Conservation (phyloP, 2,329 filamentous ascomycete species). For the Zymoseptoria pseudotritici region DNA sequence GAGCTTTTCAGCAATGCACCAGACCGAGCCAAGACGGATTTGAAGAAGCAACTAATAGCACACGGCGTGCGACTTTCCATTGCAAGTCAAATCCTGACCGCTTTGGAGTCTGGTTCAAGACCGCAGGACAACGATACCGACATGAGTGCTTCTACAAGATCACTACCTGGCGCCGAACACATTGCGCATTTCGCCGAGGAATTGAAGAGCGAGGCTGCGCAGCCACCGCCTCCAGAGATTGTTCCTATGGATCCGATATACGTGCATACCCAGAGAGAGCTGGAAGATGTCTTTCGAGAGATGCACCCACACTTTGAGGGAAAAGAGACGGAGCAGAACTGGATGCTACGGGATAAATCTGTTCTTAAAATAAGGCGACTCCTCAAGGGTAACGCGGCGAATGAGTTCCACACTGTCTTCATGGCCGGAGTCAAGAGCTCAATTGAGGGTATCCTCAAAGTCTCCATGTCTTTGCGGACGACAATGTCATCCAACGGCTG, state of each 20-base stretch:
- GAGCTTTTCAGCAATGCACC: slow-evolving; percentile 80
- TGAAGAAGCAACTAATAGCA: slow-evolving; percentile 77
- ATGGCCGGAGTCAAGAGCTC: slow-evolving; percentile 63
- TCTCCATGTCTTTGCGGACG: slow-evolving; percentile 73
- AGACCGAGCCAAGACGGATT: slow-evolving; percentile 74
- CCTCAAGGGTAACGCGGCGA: slow-evolving; percentile 73
- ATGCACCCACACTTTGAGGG: slow-evolving; percentile 82
- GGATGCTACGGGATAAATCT: slow-evolving; percentile 77
- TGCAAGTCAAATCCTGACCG: slow-evolving; percentile 67
- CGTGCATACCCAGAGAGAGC: slow-evolving; percentile 73
- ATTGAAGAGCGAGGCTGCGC: slow-evolving; percentile 40
- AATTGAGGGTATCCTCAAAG: slow-evolving; percentile 83
- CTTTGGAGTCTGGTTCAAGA: slow-evolving; percentile 19
- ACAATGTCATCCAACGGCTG: slow-evolving; percentile 86
- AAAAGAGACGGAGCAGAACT: slow-evolving; percentile 83
- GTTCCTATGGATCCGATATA: slow-evolving; percentile 73
- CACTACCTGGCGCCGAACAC: slow-evolving; percentile 34
- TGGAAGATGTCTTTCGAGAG: slow-evolving; percentile 78
- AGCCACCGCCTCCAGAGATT: slow-evolving; percentile 55
- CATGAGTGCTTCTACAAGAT: slow-evolving; percentile 38
- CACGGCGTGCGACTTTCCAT: slow-evolving; percentile 84
- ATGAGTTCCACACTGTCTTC: slow-evolving; percentile 67
- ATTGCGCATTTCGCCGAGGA: slow-evolving; percentile 38
- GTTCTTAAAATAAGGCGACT: slow-evolving; percentile 69
- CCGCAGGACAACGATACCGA: slow-evolving; percentile 22